phyloP scores from a whole-genome alignment of 257 asterid species.

The Penstemon davidsonii region DNA sequence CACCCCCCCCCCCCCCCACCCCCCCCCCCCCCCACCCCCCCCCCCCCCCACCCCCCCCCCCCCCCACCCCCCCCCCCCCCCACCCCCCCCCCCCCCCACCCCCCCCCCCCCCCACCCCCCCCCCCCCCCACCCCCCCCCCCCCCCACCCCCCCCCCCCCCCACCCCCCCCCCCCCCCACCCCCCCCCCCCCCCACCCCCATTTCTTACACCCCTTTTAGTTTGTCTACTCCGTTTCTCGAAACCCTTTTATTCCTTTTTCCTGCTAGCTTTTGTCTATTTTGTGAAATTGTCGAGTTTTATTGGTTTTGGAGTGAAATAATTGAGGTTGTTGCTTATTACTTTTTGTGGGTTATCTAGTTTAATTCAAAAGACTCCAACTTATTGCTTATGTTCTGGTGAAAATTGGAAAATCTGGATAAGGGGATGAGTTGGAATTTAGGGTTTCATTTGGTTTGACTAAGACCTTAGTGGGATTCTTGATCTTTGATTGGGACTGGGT shows the following conservation, averaged over 20 bases:
- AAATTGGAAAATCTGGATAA: slow-evolving; percentile 26
- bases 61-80: too few species aligned
- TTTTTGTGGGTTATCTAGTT: slow-evolving; percentile 27
- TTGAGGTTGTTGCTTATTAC: slow-evolving; percentile 17
- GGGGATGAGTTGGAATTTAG: slow-evolving; percentile 27
- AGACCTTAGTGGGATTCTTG: slow-evolving; percentile 36
- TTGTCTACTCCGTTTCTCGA: slow-evolving; percentile 9
- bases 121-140: too few species aligned
- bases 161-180: too few species aligned
- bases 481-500: slow-evolving; percentile 31
- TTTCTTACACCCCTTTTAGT: slow-evolving; percentile 20
- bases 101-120: too few species aligned
- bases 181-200: too few species aligned
- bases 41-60: too few species aligned
- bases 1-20: too few species aligned
- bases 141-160: too few species aligned
- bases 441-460: slow-evolving; percentile 37
- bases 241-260: not conserved
- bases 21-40: too few species aligned
- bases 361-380: slow-evolving; percentile 24
- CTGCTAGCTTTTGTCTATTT: not conserved
- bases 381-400: slow-evolving; percentile 27
- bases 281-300: slow-evolving; percentile 20
- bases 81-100: too few species aligned
- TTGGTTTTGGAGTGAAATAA: slow-evolving; percentile 16